Percentiles rank a stretch among this genome's conserved stretches.
Evolutionary conservation across 768 basidiomycete genomes (phyloP).

Genomic region (Termitomyces titanicus): DNA sequence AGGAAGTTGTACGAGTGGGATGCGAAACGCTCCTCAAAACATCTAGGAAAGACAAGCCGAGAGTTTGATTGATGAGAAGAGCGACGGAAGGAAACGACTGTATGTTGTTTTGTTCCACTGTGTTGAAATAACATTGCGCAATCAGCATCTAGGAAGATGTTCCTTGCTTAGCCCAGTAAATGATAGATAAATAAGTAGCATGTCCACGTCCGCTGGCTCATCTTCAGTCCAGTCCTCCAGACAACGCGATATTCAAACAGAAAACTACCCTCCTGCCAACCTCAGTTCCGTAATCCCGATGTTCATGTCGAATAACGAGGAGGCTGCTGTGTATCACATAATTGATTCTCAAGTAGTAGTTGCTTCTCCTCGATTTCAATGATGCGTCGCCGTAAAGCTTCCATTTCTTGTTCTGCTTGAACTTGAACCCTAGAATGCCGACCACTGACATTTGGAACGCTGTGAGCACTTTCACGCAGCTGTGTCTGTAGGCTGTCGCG

Average conservation of each 20-base stretch:
- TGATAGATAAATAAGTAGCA: too few relatives aligned
- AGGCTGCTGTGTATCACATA: background rate
- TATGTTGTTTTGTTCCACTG: background rate
- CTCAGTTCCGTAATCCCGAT: too few relatives aligned
- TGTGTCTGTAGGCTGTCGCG: background rate
- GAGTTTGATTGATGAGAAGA: background rate
- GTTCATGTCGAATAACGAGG: background rate
- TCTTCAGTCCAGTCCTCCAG: too few relatives aligned
- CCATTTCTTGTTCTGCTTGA: background rate
- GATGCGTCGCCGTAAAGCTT: background rate
- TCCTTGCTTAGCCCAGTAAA: too few relatives aligned
- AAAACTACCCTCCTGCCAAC: too few relatives aligned
- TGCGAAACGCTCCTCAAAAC: constrained; percentile 62
- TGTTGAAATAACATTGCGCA: too few relatives aligned
- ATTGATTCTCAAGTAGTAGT: background rate
- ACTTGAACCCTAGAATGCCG: too few relatives aligned
- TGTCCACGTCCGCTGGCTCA: too few relatives aligned
- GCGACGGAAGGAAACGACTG: background rate
- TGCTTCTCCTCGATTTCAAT: background rate
- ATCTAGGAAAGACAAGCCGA: constrained; percentile 46
- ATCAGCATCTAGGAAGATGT: too few relatives aligned
- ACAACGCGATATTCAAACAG: too few relatives aligned
- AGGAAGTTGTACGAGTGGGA: constrained; percentile 65
- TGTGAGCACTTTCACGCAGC: background rate
- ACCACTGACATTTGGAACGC: background rate